A percentile compares a stretch with the other conserved stretches of the same genome.
Evolutionary conservation across 305 asterid species (phyloP).

Genomic region (Fraxinus greggii): DNA sequence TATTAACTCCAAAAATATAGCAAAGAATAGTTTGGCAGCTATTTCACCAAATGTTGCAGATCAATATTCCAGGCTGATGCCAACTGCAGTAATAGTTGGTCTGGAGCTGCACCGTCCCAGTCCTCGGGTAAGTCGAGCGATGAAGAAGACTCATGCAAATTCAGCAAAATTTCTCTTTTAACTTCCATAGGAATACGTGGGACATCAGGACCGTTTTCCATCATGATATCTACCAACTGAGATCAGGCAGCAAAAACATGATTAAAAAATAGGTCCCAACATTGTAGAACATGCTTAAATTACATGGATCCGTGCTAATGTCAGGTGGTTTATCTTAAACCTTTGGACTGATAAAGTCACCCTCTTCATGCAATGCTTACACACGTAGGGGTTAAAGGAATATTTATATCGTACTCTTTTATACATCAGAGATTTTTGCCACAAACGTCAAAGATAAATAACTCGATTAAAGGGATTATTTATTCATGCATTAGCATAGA

Average conservation of each 20-base stretch:
- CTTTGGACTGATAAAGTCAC: not conserved
- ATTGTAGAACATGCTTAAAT: not conserved
- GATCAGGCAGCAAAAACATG: slow-evolving; percentile 3
- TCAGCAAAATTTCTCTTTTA: slow-evolving; percentile 65
- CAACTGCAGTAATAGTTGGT: slow-evolving; percentile 72
- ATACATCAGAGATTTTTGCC: not conserved
- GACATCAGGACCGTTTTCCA: slow-evolving; percentile 75
- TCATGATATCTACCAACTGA: slow-evolving; percentile 74
- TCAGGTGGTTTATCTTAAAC: not conserved
- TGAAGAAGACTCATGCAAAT: slow-evolving; percentile 69
- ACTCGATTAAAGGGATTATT: not conserved
- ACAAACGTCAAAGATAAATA: not conserved
- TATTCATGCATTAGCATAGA: not conserved
- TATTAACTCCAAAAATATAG: slow-evolving; percentile 8
- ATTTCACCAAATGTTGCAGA: slow-evolving; percentile 68
- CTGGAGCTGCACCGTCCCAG: slow-evolving; percentile 90
- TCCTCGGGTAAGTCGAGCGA: slow-evolving; percentile 69
- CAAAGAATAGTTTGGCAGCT: slow-evolving; percentile 24
- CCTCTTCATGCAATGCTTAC: not conserved
- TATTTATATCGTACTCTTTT: not conserved
- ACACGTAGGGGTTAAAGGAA: not conserved
- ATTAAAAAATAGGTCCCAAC: not conserved
- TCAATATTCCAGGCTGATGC: slow-evolving; percentile 91
- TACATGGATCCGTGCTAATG: not conserved
- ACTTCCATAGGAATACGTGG: slow-evolving; percentile 66